Evolutionary conservation across 179 eudicot species (phyloP).

Genomic region (Vitellaria paradoxa): DNA sequence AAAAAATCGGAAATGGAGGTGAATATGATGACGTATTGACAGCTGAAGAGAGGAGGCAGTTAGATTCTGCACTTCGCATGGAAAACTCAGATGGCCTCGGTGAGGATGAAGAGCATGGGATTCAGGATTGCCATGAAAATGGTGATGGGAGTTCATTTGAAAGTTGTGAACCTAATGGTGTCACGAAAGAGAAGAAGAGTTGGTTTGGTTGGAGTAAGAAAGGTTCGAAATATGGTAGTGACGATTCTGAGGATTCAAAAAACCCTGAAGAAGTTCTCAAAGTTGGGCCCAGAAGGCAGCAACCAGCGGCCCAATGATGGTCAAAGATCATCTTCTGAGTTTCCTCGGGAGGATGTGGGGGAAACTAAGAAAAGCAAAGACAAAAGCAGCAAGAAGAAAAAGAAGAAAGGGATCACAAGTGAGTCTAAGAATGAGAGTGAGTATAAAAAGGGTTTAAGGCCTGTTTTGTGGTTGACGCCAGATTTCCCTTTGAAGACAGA

Average conservation of each 20-base stretch:
- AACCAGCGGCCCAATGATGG: conserved; percentile 38
- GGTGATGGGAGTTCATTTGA: conserved; percentile 36
- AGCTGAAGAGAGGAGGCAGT: conserved; percentile 72
- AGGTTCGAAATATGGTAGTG: conserved; percentile 45
- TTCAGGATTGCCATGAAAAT: conserved; percentile 43
- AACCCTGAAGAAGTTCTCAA: conserved; percentile 57
- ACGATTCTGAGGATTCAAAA: conserved; percentile 63
- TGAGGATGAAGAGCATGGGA: conserved; percentile 57
- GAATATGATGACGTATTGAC: conserved; percentile 76
- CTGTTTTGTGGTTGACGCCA: conserved; percentile 88
- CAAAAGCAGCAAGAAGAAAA: conserved; percentile 70
- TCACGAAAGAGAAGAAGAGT: conserved; percentile 59
- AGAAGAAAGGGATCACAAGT: conserved; percentile 54
- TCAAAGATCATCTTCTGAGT: conserved; percentile 43
- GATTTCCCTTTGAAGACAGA: conserved; percentile 86
- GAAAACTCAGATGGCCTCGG: conserved; percentile 49
- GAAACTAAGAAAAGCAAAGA: conserved; percentile 63
- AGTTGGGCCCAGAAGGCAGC: conserved; percentile 50
- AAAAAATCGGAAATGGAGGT: conserved; percentile 42
- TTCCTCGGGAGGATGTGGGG: conserved; percentile 38
- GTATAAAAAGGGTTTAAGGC: conserved; percentile 90
- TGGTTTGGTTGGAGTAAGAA: conserved; percentile 90
- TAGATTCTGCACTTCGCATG: conserved; percentile 79
- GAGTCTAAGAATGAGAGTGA: conserved; percentile 84
- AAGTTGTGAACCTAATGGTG: conserved; percentile 46